Percentiles rank a stretch among this genome's conserved stretches.
Conservation (phyloP, 106 monocot genomes). For the Narthecium ossifragum region DNA sequence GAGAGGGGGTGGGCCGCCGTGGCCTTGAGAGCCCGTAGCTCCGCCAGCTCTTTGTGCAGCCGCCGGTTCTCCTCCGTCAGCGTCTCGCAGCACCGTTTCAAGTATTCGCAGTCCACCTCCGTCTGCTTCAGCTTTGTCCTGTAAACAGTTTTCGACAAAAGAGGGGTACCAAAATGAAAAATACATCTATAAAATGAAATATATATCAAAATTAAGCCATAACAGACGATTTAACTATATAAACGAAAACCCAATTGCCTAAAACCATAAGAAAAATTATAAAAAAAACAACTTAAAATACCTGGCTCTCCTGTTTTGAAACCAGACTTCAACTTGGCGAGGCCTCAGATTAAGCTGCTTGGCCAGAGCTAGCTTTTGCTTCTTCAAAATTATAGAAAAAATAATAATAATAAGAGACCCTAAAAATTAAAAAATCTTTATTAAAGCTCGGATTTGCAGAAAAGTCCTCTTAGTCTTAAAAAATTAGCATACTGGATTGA, state of each 20-base stretch:
- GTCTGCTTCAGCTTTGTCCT: constrained; percentile 66
- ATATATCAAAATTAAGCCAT: no score
- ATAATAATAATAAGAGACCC: not conserved
- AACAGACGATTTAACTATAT: no score
- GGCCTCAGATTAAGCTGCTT: constrained; percentile 66
- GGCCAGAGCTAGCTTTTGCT: constrained; percentile 56
- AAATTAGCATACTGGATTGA: constrained; percentile 50
- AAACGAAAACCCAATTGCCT: not conserved
- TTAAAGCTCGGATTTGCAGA: not conserved
- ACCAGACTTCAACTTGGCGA: constrained; percentile 69
- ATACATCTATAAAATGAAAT: not conserved
- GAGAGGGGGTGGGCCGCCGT: constrained; percentile 29
- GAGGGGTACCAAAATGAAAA: no score
- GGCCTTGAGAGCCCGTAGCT: constrained; percentile 44
- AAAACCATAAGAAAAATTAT: not conserved
- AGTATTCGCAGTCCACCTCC: constrained; percentile 53
- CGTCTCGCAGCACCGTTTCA: constrained; percentile 52
- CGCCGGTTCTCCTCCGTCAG: constrained; percentile 53
- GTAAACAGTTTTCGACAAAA: no score
- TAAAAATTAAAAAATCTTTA: no score
- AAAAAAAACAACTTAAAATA: not conserved
- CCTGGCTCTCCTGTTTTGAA: constrained; percentile 74
- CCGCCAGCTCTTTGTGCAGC: constrained; percentile 50
- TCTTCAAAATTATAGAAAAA: constrained; percentile 33
- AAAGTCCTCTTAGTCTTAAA: no score